These are phyloP conservation scores for Auricularia sp. DNA, from an alignment of 768 basidiomycete species.

Conservation along the genomic window DNA sequence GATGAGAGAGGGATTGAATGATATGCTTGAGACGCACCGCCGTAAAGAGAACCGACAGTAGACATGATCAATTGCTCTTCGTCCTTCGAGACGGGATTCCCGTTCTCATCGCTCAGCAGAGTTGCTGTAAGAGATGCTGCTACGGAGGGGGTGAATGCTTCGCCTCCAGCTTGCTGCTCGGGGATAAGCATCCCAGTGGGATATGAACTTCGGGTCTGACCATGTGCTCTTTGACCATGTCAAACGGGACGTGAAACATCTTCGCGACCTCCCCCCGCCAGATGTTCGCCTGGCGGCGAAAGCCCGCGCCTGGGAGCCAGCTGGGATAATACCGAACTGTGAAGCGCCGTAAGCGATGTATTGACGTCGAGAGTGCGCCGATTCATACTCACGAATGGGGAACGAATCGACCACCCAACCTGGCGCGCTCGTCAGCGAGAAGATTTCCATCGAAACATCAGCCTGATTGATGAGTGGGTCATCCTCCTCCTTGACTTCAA, in stretches of 20 bases:
- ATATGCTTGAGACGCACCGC: background rate
- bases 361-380: background rate
- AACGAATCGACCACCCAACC: conserved; percentile 4
- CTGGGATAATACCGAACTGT: conserved; percentile 14
- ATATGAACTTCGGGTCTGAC: conserved; percentile 2
- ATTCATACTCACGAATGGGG: background rate
- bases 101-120: background rate
- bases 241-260: conserved; percentile 7
- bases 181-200: background rate
- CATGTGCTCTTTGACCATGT: conserved; percentile 6
- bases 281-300: conserved; percentile 9
- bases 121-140: background rate
- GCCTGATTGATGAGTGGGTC: conserved; percentile 9
- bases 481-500: conserved; percentile 10
- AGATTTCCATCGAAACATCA: background rate
- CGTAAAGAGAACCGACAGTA: background rate
- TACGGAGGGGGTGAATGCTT: background rate
- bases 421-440: background rate
- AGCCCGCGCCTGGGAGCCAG: conserved; percentile 18
- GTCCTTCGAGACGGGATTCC: background rate
- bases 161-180: too few species aligned
- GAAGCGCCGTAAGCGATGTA: too few species aligned
- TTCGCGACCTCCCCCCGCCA: conserved; percentile 2
- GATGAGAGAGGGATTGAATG: background rate
- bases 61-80: background rate